Evolutionary conservation across 495 filamentous ascomycete genomes (phyloP), one percentile per base, ranked within the genome.

Genomic region (Thozetella sp.): DNA sequence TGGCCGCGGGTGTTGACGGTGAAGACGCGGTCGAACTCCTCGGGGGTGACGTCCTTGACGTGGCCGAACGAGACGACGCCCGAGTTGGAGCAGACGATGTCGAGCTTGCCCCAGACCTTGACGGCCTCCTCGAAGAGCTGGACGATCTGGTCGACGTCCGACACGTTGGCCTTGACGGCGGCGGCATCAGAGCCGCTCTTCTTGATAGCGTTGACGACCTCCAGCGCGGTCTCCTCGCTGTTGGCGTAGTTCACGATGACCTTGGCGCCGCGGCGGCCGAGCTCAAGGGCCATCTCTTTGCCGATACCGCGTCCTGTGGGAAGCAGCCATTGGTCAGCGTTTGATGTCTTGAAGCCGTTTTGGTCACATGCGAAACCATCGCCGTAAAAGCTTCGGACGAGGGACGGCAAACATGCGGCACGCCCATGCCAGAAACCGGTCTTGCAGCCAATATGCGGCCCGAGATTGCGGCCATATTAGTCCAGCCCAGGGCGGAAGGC

Each of bases 161-260:
- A 82, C 45, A 94, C 79, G 70, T 93, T 87, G 48, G 90, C 90
- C 66, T 90, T 79, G 67, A 96, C 75, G 27, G 88, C 84, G 10
- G 86, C 74, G 2, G 83, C 86, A 53, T 82, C 78, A 53, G 74
- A 74, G 27, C 86, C 84, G 2, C 63, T 40, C 27, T 59, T 51
- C 48, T 83, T 71, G 62, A 93, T 88, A 34, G 86, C 78, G 13
- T 72, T 58, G 52, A 86, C 84, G 11, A 88, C 84, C 34, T 80
- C 75, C 17, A 89, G 75, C 25, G 90, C 90, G 17, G 78, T 72
- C 3, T 67, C 66, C 19, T 80, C 75, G 66, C 79, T 82, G 51
- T 80, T 80, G 61, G 83, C 80, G 69, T 91, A 93, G 82, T 92
- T 92, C 70, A 93, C 80, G 22, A 89, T 80, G 34, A 93, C 80